Percentiles rank a stretch among this genome's conserved stretches.
phyloP scores from a whole-genome alignment of 768 basidiomycete genomes.

The Sporobolomyces pararoseus region DNA sequence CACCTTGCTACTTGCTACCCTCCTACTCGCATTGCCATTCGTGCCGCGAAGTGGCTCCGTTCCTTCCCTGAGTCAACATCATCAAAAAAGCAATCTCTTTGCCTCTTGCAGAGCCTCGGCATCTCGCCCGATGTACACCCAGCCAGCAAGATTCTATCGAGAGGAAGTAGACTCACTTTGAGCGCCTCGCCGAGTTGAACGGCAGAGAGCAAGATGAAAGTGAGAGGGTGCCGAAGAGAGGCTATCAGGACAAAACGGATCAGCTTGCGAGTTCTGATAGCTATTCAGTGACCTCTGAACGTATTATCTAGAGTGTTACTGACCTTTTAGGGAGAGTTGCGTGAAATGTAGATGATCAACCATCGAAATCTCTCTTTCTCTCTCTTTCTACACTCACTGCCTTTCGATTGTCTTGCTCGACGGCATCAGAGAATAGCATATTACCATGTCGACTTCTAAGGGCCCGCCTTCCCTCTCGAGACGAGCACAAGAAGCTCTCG shows the following conservation, averaged over 20 bases:
- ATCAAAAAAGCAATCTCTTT: background rate
- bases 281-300: background rate
- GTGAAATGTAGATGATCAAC: no score
- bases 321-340: no score
- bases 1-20: no score
- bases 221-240: background rate
- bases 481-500: background rate
- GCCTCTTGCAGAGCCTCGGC: background rate
- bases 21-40: no score
- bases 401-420: background rate
- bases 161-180: background rate
- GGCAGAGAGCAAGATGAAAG: background rate
- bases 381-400: no score
- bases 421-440: no score
- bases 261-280: background rate
- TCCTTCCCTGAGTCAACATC: slow-evolving; percentile 16
- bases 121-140: background rate
- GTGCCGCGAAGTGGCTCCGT: no score
- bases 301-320: background rate
- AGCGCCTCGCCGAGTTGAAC: slow-evolving; percentile 17
- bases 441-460: no score
- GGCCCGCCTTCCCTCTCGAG: slow-evolving; percentile 8
- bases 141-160: background rate
- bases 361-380: no score
- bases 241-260: background rate